phyloP scores from a whole-genome alignment of 1,139 yeast genomes.

The Hansenula sp. region DNA sequence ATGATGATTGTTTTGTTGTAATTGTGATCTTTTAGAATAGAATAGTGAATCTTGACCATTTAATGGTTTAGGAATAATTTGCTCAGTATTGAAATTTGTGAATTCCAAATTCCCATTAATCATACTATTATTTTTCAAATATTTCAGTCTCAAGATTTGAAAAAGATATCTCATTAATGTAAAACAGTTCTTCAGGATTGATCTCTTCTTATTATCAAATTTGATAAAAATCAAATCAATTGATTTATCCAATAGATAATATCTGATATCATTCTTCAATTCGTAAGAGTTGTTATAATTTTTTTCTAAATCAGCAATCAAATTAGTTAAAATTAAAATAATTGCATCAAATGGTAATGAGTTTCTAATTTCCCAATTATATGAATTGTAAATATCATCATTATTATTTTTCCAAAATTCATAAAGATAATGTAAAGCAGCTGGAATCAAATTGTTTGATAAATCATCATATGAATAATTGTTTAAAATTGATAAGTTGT shows the following conservation, averaged over 20 bases:
- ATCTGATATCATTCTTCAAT: constrained; percentile 26
- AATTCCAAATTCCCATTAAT: constrained; percentile 15
- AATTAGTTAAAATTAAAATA: constrained; percentile 46
- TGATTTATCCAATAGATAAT: constrained; percentile 25
- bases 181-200: constrained; percentile 27
- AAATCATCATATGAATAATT: constrained; percentile 42
- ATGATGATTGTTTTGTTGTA: not conserved
- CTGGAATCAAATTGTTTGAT: constrained; percentile 50
- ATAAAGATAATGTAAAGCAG: constrained; percentile 53
- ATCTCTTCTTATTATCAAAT: constrained; percentile 26
- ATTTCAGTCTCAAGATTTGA: constrained; percentile 25
- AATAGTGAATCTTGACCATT: constrained; percentile 6
- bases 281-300: constrained; percentile 21
- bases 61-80: constrained; percentile 22
- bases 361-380: constrained; percentile 58
- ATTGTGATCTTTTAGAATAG: not conserved
- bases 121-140: constrained; percentile 17
- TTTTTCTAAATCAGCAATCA: constrained; percentile 49
- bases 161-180: constrained; percentile 26
- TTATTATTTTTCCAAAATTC: constrained; percentile 37
- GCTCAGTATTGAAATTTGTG: constrained; percentile 20
- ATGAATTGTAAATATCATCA: constrained; percentile 30
- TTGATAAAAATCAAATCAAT: constrained; percentile 27
- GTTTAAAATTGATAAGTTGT: constrained; percentile 19
- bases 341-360: constrained; percentile 61